Conservation (phyloP, 75 land plant genomes). For the Larix kaempferi region DNA sequence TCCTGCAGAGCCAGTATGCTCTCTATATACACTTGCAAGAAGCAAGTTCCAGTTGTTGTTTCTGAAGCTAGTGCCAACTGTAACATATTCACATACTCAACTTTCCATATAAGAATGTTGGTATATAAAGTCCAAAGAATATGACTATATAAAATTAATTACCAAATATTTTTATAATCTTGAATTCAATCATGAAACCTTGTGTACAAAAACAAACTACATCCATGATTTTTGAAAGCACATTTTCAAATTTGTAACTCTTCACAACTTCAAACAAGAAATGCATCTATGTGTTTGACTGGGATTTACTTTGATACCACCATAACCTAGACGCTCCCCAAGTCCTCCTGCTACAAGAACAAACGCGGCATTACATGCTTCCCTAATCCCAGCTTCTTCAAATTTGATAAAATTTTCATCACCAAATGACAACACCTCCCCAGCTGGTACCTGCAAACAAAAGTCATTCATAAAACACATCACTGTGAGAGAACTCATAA, state of each 20-base stretch:
- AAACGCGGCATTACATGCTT: constrained; percentile 76
- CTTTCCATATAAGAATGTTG: background rate
- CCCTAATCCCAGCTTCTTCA: constrained; percentile 79
- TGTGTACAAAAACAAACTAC: background rate
- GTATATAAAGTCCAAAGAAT: background rate
- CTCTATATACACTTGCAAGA: constrained; percentile 79
- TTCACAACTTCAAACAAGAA: background rate
- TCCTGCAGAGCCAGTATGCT: constrained; percentile 81
- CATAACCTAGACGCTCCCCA: constrained; percentile 96
- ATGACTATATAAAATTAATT: background rate
- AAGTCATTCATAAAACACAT: background rate
- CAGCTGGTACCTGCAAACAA: constrained; percentile 77
- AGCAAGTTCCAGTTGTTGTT: constrained; percentile 75
- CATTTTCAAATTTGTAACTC: background rate
- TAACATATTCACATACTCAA: constrained; percentile 7
- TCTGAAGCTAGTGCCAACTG: constrained; percentile 87
- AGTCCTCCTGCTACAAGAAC: constrained; percentile 98
- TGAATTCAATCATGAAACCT: background rate
- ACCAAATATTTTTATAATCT: background rate
- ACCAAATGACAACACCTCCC: constrained; percentile 76
- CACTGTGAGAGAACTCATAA: background rate
- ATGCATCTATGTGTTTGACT: background rate
- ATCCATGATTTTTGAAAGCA: background rate
- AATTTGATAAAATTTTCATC: constrained; percentile 68
- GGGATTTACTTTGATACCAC: constrained; percentile 74